Evolutionary conservation across 78 protist genomes (phyloP).

Genomic region (Corallochytrium limacisporum): DNA sequence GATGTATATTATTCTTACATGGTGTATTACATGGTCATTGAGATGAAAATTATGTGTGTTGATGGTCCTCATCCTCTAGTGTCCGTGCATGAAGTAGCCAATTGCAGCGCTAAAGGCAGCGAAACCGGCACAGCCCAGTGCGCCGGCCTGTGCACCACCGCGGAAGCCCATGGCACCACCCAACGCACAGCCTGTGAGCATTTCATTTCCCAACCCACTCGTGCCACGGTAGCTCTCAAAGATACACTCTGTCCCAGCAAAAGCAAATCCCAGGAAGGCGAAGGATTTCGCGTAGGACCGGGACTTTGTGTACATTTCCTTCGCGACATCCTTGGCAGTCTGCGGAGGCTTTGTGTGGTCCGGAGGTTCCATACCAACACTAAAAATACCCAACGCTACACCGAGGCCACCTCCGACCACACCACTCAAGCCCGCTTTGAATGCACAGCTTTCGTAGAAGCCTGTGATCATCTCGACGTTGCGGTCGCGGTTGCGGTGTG

Average conservation of each 20-base stretch:
- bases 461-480: not conserved
- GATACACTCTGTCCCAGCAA: conserved; percentile 7
- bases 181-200: not conserved
- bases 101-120: conserved; percentile 4
- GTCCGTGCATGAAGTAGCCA: too few species aligned
- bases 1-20: too few species aligned
- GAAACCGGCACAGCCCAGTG: conserved; percentile 2
- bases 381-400: not conserved
- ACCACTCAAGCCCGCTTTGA: not conserved
- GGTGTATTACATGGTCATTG: too few species aligned
- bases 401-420: not conserved
- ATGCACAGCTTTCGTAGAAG: not conserved
- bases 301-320: not conserved
- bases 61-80: too few species aligned
- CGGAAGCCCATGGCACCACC: conserved; percentile 1
- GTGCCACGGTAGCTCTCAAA: not conserved
- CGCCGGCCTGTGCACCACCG: not conserved
- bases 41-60: too few species aligned
- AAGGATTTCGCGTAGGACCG: not conserved
- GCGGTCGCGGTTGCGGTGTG: too few species aligned
- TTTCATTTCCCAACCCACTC: not conserved
- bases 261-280: not conserved
- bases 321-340: not conserved
- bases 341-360: not conserved
- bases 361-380: not conserved